Percentiles rank a stretch among this genome's conserved stretches.
Conservation (phyloP, 2,329 filamentous ascomycete genomes). For the Colletotrichum karsti region DNA sequence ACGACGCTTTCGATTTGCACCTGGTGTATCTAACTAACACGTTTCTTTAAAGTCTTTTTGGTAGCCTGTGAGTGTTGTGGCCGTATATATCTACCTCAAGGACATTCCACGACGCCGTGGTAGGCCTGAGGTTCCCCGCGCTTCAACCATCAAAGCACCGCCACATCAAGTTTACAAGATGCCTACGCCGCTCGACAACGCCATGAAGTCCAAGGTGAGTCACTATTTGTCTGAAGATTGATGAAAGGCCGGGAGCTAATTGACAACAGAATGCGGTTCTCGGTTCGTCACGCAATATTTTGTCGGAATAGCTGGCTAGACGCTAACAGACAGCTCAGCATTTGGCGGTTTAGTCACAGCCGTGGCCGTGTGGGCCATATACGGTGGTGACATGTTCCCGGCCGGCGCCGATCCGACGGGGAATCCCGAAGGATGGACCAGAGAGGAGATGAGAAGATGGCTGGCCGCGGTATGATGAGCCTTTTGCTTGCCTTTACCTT, state of each 20-base stretch:
- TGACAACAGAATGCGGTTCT: constrained; percentile 23
- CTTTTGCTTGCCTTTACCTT: not conserved
- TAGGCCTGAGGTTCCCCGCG: not conserved
- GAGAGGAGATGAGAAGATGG: constrained; percentile 83
- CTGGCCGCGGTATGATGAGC: constrained; percentile 76
- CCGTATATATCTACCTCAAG: not conserved
- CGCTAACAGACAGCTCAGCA: constrained; percentile 56
- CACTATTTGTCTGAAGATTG: constrained; percentile 16
- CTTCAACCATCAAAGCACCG: not conserved
- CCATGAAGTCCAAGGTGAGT: constrained; percentile 74
- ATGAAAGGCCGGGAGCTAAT: not conserved
- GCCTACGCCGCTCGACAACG: constrained; percentile 75
- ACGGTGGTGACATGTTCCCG: constrained; percentile 87
- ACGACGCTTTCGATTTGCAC: constrained; percentile 12
- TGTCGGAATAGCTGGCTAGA: too few relatives aligned
- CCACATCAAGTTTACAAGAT: constrained; percentile 50
- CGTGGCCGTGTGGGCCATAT: constrained; percentile 84
- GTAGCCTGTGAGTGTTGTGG: not conserved
- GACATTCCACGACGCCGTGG: too few relatives aligned
- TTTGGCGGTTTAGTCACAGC: constrained; percentile 86
- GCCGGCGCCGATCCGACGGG: constrained; percentile 78
- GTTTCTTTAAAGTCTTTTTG: not conserved
- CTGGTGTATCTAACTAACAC: constrained; percentile 7
- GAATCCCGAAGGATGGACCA: constrained; percentile 76
- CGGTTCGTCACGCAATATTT: not conserved